Percentiles rank a stretch among this genome's conserved stretches.
Conservation (phyloP, 2,329 filamentous ascomycete genomes). For the Phialophora verrucosa region DNA sequence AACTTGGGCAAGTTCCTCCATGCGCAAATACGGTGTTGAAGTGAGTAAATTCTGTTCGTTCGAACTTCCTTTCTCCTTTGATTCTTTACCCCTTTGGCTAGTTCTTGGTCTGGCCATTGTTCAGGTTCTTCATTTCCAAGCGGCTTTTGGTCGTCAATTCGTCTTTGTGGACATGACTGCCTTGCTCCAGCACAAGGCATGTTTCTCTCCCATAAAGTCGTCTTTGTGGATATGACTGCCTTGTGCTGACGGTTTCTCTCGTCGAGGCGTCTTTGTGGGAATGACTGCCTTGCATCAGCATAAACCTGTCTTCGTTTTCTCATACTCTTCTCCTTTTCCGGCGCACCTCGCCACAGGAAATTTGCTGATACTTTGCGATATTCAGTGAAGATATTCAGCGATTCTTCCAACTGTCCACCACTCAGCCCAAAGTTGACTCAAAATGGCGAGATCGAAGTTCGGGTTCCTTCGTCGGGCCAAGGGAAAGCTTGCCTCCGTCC, state of each 20-base stretch:
- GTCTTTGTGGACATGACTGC: background rate
- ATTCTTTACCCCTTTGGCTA: background rate
- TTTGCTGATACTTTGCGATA: background rate
- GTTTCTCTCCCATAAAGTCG: background rate
- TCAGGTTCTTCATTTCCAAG: background rate
- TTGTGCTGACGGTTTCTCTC: no score
- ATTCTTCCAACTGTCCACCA: background rate
- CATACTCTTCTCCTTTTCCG: background rate
- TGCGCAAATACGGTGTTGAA: background rate
- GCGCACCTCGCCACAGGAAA: background rate
- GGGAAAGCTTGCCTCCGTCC: background rate
- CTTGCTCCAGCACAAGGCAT: background rate
- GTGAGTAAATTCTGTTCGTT: background rate
- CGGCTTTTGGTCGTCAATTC: background rate
- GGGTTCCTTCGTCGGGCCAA: background rate
- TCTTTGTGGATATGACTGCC: background rate
- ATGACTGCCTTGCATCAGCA: background rate
- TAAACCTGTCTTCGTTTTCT: background rate
- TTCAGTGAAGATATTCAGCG: background rate
- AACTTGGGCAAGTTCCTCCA: background rate
- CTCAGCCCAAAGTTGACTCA: background rate
- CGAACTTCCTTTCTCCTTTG: background rate
- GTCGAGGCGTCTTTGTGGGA: no score
- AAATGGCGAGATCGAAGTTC: background rate
- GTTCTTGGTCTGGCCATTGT: background rate